These are phyloP conservation scores for Trypanosoma grayi DNA, from an alignment of 208 protist genomes.

Conservation along the genomic window DNA sequence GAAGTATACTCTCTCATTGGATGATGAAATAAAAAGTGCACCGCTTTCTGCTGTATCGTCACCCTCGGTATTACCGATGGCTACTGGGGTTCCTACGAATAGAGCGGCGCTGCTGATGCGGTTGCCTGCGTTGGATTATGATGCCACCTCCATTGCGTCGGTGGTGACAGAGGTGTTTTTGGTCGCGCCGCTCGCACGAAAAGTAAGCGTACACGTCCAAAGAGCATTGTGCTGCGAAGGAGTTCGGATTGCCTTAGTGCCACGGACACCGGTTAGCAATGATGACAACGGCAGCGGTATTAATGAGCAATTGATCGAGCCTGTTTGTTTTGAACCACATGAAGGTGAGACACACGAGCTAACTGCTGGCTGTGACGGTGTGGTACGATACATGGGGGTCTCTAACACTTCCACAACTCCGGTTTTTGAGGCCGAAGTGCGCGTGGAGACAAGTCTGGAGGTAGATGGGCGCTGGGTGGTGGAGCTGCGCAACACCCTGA, in stretches of 20 bases:
- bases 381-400: conserved; percentile 11
- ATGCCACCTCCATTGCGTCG: not conserved
- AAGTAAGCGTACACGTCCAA: conserved; percentile 18
- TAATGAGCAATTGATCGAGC: not conserved
- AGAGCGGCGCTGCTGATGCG: not conserved
- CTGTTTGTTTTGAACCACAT: conserved; percentile 28
- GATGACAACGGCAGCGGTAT: conserved; percentile 8
- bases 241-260: conserved; percentile 19
- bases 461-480: conserved; percentile 25
- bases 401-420: conserved; percentile 4
- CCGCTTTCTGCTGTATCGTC: not conserved
- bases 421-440: conserved; percentile 35
- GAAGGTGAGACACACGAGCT: conserved; percentile 26
- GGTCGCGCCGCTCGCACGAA: conserved; percentile 12
- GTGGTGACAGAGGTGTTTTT: conserved; percentile 26
- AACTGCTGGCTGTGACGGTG: conserved; percentile 12
- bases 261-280: conserved; percentile 1
- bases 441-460: conserved; percentile 29
- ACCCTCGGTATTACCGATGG: not conserved
- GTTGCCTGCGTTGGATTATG: not conserved
- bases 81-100: not conserved
- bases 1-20: conserved; percentile 17
- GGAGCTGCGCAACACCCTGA: conserved; percentile 20
- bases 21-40: not conserved
- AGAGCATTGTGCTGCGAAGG: conserved; percentile 12